Conservation (phyloP, 1,139 yeast species). For the Debaryomyces nepalensis region DNA sequence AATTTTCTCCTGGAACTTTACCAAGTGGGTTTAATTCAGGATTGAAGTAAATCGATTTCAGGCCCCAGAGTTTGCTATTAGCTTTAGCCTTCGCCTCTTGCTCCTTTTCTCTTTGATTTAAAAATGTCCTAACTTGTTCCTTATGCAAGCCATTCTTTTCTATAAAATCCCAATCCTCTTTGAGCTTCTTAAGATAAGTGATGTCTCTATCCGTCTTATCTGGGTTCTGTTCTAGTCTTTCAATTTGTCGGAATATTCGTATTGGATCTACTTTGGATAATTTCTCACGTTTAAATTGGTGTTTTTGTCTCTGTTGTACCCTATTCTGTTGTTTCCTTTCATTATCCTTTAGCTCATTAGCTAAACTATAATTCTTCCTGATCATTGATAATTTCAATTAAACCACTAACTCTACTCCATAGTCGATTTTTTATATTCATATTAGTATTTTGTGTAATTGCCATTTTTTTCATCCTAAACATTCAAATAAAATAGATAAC, state of each 20-base stretch:
- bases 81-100: constrained; percentile 23
- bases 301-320: constrained; percentile 46
- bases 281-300: constrained; percentile 32
- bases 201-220: constrained; percentile 26
- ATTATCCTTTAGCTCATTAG: constrained; percentile 44
- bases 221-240: constrained; percentile 26
- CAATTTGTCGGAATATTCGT: constrained; percentile 34
- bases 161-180: constrained; percentile 49
- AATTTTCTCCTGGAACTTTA: constrained; percentile 37
- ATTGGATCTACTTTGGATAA: constrained; percentile 38
- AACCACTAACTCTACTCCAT: background rate
- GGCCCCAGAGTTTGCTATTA: constrained; percentile 41
- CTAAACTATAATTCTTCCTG: constrained; percentile 48
- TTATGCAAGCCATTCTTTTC: constrained; percentile 38
- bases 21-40: constrained; percentile 54
- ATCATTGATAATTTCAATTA: constrained; percentile 31
- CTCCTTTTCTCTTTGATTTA: constrained; percentile 24
- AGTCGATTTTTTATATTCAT: background rate
- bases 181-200: constrained; percentile 29
- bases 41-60: constrained; percentile 45
- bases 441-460: constrained; percentile 2
- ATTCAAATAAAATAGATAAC: no score
- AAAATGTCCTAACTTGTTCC: constrained; percentile 31
- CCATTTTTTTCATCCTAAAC: background rate
- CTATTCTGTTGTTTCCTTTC: constrained; percentile 43